Evolutionary conservation across 169 alveolate species (phyloP).

Genomic region (Plasmodium yoelii): DNA sequence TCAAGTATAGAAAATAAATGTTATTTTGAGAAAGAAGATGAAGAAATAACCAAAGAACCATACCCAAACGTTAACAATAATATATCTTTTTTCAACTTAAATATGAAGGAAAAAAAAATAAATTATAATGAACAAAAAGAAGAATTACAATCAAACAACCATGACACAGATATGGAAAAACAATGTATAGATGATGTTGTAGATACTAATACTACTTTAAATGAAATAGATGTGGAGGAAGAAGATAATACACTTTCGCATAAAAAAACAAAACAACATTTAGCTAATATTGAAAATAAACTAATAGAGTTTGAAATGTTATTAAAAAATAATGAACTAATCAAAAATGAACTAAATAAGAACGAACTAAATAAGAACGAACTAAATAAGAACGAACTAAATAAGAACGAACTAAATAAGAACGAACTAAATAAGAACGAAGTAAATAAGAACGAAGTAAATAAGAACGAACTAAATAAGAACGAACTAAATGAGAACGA

Average conservation of each 20-base stretch:
- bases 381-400: slow-evolving; percentile 25
- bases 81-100: too few species aligned
- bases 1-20: too few species aligned
- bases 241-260: neutral
- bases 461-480: slow-evolving; percentile 31
- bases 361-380: slow-evolving; percentile 36
- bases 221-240: neutral
- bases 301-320: slow-evolving; percentile 29
- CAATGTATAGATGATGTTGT: neutral
- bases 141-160: too few species aligned
- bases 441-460: slow-evolving; percentile 23
- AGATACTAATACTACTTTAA: neutral
- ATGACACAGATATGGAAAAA: too few species aligned
- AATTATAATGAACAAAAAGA: too few species aligned
- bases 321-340: slow-evolving; percentile 23
- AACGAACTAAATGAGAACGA: slow-evolving; percentile 35
- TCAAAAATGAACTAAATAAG: slow-evolving; percentile 39
- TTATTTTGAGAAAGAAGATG: too few species aligned
- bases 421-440: slow-evolving; percentile 36
- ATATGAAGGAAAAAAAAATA: too few species aligned
- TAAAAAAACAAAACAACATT: neutral
- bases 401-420: slow-evolving; percentile 31
- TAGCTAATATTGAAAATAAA: neutral
- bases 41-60: too few species aligned
- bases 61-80: too few species aligned